Conservation (phyloP, 179 eudicot genomes). For the Vitellaria paradoxa region DNA sequence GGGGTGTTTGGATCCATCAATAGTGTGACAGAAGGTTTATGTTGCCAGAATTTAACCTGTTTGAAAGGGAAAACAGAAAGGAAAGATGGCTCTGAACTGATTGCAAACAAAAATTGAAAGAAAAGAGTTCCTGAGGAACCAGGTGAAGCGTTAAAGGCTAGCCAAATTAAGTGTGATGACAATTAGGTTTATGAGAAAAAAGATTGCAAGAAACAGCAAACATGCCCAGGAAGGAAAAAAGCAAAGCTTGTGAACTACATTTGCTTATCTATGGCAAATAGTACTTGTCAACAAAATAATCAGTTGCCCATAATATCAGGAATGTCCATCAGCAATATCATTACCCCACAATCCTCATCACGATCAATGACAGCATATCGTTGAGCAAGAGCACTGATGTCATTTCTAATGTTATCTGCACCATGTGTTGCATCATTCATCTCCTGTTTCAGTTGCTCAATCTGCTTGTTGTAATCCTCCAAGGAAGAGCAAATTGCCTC, state of each 20-base stretch:
- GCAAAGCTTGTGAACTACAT: neutral
- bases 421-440: conserved; percentile 99
- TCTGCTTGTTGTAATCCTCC: conserved; percentile 96
- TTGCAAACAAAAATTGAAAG: neutral
- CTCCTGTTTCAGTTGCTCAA: conserved; percentile 89
- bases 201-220: neutral
- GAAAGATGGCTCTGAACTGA: neutral
- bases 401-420: conserved; percentile 95
- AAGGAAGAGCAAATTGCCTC: conserved; percentile 96
- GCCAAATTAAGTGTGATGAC: neutral
- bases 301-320: neutral
- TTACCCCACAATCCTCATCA: conserved; percentile 99
- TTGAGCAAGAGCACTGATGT: conserved; percentile 96
- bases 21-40: neutral
- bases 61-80: neutral
- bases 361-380: conserved; percentile 90
- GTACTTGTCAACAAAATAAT: neutral
- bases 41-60: neutral
- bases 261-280: neutral
- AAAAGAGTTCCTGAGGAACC: neutral
- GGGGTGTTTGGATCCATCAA: neutral
- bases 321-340: neutral
- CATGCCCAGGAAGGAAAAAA: neutral
- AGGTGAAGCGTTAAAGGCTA: conserved; percentile 11
- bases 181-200: neutral